These are phyloP conservation scores for Penicillium taxi DNA, from an alignment of 495 filamentous ascomycete species.

Conservation along the genomic window DNA sequence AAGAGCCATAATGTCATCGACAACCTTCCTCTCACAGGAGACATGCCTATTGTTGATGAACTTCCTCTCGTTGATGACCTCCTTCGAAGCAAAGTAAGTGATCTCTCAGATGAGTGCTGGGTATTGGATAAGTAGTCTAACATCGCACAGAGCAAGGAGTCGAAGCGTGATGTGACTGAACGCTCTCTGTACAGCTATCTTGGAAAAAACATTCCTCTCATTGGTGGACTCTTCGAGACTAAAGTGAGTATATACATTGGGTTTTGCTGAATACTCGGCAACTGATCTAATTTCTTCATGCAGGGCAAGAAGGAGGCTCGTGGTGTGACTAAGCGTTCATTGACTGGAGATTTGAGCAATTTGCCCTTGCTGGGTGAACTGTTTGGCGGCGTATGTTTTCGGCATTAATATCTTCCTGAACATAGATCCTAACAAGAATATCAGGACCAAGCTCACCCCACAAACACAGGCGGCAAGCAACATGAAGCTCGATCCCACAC, in stretches of 20 bases:
- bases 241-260: too few relatives aligned
- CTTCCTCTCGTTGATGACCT: too few relatives aligned
- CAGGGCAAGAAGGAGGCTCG: neutral
- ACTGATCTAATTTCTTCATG: neutral
- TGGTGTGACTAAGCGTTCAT: conserved; percentile 4
- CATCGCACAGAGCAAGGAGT: too few relatives aligned
- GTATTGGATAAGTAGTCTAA: too few relatives aligned
- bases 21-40: neutral
- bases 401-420: neutral
- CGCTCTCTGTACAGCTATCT: too few relatives aligned
- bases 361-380: conserved; percentile 11
- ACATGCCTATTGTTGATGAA: too few relatives aligned
- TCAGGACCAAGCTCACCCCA: conserved; percentile 7
- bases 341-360: conserved; percentile 12
- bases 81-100: too few relatives aligned
- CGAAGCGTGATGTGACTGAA: too few relatives aligned
- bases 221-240: too few relatives aligned
- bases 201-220: too few relatives aligned
- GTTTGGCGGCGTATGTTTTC: conserved; percentile 14
- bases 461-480: neutral
- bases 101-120: too few relatives aligned
- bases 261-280: neutral
- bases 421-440: neutral
- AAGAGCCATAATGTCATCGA: conserved; percentile 1
- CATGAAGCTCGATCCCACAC: conserved; percentile 2